phyloP scores from a whole-genome alignment of 768 basidiomycete genomes.

The Pluteus cervinus region DNA sequence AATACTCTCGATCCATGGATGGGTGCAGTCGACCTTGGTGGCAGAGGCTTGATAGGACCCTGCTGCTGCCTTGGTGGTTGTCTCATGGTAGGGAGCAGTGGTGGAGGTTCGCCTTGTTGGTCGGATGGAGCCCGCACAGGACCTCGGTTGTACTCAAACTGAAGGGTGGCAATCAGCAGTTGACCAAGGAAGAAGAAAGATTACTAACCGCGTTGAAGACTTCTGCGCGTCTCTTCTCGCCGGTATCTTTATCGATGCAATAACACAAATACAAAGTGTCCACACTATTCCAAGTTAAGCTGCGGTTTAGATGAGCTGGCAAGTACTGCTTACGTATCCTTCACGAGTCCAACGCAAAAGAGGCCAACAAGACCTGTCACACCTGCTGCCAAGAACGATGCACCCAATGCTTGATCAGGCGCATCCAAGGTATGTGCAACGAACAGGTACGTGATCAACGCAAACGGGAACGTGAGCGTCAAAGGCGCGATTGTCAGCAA shows the following conservation, averaged over 20 bases:
- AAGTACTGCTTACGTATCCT: slow-evolving; percentile 45
- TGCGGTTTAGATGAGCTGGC: neutral
- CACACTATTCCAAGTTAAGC: slow-evolving; percentile 19
- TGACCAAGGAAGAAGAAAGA: slow-evolving; percentile 1
- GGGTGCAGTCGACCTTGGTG: slow-evolving; percentile 5
- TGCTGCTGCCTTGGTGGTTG: slow-evolving; percentile 8
- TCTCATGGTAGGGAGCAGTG: slow-evolving; percentile 7
- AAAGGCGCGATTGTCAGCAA: slow-evolving; percentile 74
- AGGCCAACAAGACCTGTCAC: slow-evolving; percentile 77
- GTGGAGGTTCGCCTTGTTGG: slow-evolving; percentile 7
- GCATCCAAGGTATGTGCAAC: slow-evolving; percentile 75
- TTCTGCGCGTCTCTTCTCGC: slow-evolving; percentile 33
- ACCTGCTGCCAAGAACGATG: slow-evolving; percentile 70
- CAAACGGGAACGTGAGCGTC: slow-evolving; percentile 76
- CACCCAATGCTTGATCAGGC: slow-evolving; percentile 68
- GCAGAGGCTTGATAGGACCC: slow-evolving; percentile 6
- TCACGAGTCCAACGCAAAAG: slow-evolving; percentile 78
- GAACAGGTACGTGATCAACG: slow-evolving; percentile 79
- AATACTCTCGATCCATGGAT: neutral
- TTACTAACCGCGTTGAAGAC: slow-evolving; percentile 33
- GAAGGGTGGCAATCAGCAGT: slow-evolving; percentile 1
- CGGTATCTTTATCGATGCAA: slow-evolving; percentile 41
- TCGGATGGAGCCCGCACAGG: slow-evolving; percentile 5
- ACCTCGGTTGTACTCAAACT: slow-evolving; percentile 29
- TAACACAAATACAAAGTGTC: slow-evolving; percentile 44